Evolutionary conservation across 2,329 filamentous ascomycete species (phyloP), one percentile per base, ranked within the genome.

Genomic region (Rosellinia necatrix): DNA sequence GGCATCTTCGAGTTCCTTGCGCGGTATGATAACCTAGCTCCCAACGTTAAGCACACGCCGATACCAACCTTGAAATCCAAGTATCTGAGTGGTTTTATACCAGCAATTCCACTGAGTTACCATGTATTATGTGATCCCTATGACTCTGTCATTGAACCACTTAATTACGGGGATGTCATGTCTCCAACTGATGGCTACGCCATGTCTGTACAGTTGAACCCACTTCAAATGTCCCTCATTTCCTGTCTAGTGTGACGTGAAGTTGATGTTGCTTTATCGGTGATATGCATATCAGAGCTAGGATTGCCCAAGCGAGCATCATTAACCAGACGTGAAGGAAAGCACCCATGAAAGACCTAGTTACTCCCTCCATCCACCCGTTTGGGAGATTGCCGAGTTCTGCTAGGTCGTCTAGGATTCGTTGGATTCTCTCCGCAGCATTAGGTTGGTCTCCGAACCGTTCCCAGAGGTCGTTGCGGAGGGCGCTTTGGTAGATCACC

Each of bases 241-340:
- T 54, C 24, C 52, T 54, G 17, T 54, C 52, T 13, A 54, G 32
- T 9, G 37, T 54, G 5, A 29, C 30, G 6, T 54, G 52, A 13
- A 54, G 52, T 13, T 49, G 52, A 25, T 54, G 52, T n/a, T 54
- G 52, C 22, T 49, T 54, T 37, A 54, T 54, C n/a, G 52, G 52
- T 3, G 38, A 49, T 9, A 54, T 54, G 9, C 27, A 54, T 2
- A 54, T 30, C 29, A 54, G 15, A 13, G 52, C 52, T 29, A 54
- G 29, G 15, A 49, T n/a, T 19, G 35, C 52, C 44, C 52, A 54
- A 6, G 44, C 38, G 13, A 54, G 37, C 52, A 54, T 49, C 37
- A 54, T 41, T 6, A 54, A 4, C 52, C 52, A 54, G 9, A 54
- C 52, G 12, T 17, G 8, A 6, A 54, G n/a, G 24, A 54, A 54